Evolutionary conservation across 2,329 filamentous ascomycete genomes (phyloP).

Genomic region (Ascochyta rabiei): DNA sequence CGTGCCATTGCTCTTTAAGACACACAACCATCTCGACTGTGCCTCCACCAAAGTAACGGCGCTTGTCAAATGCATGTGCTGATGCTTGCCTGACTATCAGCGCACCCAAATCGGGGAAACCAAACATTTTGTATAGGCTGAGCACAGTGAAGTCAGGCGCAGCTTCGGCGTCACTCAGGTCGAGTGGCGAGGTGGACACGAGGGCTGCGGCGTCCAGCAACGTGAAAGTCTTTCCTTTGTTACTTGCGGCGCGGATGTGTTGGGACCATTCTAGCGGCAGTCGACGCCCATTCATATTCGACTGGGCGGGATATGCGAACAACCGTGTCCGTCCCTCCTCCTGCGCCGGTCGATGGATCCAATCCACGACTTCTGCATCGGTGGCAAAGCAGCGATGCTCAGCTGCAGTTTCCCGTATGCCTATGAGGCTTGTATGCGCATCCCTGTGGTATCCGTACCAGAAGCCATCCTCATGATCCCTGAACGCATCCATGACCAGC

Average conservation of each 20-base stretch:
- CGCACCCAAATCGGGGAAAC: slow-evolving; percentile 88
- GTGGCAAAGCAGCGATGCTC: slow-evolving; percentile 69
- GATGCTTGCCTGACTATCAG: slow-evolving; percentile 79
- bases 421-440: slow-evolving; percentile 85
- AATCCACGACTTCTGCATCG: slow-evolving; percentile 67
- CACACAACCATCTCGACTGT: slow-evolving; percentile 90
- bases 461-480: slow-evolving; percentile 72
- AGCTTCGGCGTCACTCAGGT: slow-evolving; percentile 65
- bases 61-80: slow-evolving; percentile 65
- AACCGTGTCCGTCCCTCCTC: slow-evolving; percentile 47
- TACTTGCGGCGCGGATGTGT: slow-evolving; percentile 50
- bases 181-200: slow-evolving; percentile 76
- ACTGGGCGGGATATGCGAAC: slow-evolving; percentile 89
- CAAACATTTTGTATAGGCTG: slow-evolving; percentile 98
- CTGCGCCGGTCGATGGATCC: slow-evolving; percentile 58
- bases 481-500: slow-evolving; percentile 78
- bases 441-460: slow-evolving; percentile 83
- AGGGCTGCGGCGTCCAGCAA: slow-evolving; percentile 85
- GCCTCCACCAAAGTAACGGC: slow-evolving; percentile 90
- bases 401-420: slow-evolving; percentile 72
- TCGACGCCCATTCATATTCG: slow-evolving; percentile 85
- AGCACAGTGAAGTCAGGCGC: slow-evolving; percentile 85
- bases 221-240: slow-evolving; percentile 60
- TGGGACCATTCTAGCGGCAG: slow-evolving; percentile 73
- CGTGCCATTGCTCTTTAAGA: slow-evolving; percentile 82